Evolutionary conservation across 2,329 filamentous ascomycete species (phyloP), one percentile per base, ranked within the genome.

Genomic region (Scolecobasidium constrictum): DNA sequence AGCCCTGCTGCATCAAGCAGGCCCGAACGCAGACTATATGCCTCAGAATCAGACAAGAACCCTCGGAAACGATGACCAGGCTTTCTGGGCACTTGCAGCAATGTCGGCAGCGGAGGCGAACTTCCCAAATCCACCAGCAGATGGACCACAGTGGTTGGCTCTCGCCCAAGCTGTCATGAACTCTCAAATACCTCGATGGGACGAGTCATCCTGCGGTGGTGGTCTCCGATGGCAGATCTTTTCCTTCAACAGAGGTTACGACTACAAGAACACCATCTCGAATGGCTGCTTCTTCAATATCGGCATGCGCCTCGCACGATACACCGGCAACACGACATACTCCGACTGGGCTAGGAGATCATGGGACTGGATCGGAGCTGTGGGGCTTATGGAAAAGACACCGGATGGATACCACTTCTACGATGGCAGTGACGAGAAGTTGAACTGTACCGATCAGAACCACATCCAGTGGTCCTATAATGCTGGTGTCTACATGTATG

Each of bases 301-400:
- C 12, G 65, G 65, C 6, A 59, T 68, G 6, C 55, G 60, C 15
- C 52, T 64, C 5, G 53, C 52, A 4, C 47, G 50, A 19, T 64
- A 54, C 47, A 63, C 61, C 4, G 59, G 58, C 20, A 63, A 64
- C 48, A 21, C 47, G 39, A 81, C 74, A 0, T 84, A 84, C 52
- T 48, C 65, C 63, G 72, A 85, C 51, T 86, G 81, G 81, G 71
- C 71, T 1, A 56, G 60, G 36, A 52, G 48, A 38, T 52, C 51
- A 43, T 63, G 53, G 52, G 52, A 61, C 42, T 63, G 60, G 60
- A 52, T 56, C 5, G 46, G 41, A 5, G 58, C 63, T 2, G 60
- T 78, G 5, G 72, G 74, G 12, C 65, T 86, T 45, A 71, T 85
- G 48, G 71, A 47, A 46, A 2, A 58, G 62, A 48, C 86, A 75